These are phyloP conservation scores for Leishmania braziliensis DNA, from an alignment of 208 protist species.

Conservation along the genomic window DNA sequence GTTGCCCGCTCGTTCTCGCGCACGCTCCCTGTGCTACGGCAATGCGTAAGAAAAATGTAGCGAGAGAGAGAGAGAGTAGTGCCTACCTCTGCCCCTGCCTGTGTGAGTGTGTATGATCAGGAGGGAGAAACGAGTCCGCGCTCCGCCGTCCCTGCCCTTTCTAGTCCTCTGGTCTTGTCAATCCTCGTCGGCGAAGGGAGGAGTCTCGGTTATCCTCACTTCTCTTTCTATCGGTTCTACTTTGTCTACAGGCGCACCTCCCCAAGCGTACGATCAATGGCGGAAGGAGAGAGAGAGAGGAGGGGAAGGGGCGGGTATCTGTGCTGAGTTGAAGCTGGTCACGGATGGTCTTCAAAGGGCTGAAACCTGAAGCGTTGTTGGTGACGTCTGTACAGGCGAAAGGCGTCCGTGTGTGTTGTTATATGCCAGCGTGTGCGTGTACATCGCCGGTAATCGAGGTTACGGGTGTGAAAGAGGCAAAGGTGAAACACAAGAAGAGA, in stretches of 20 bases:
- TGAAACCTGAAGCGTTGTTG: neutral
- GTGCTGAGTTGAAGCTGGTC: neutral
- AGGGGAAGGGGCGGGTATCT: neutral
- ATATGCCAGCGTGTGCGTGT: neutral
- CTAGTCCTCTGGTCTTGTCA: neutral
- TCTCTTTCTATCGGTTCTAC: neutral
- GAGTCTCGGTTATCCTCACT: neutral
- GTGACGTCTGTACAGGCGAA: neutral
- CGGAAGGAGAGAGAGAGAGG: neutral
- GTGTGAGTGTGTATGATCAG: neutral
- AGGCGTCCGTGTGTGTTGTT: neutral
- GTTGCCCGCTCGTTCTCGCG: neutral
- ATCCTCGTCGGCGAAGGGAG: neutral
- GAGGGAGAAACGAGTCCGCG: neutral
- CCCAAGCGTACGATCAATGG: neutral
- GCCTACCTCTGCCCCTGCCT: neutral
- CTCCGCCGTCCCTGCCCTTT: neutral
- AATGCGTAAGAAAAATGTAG: neutral
- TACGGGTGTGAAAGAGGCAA: neutral
- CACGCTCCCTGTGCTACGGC: neutral
- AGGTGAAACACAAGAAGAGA: neutral
- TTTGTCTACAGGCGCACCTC: neutral
- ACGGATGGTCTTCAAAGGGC: neutral
- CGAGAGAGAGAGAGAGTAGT: neutral
- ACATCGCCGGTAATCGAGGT: neutral